A percentile compares a stretch with the other conserved stretches of the same genome.
Conservation (phyloP, 2,329 filamentous ascomycete genomes). For the Biscogniauxia sp. region DNA sequence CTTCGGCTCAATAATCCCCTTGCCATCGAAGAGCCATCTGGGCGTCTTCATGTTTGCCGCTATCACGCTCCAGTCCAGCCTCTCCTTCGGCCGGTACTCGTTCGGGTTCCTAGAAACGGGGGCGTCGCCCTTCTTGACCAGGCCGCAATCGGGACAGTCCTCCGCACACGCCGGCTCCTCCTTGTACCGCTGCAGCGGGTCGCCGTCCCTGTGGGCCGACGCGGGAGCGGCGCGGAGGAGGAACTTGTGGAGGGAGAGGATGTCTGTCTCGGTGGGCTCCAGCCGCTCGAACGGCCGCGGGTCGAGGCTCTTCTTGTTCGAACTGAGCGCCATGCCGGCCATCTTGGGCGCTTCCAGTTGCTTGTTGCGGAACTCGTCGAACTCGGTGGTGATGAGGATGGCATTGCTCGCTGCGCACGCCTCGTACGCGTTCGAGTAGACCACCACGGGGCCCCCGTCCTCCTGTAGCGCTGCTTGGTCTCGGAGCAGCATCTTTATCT, state of each 20-base stretch:
- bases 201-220: conserved; percentile 25
- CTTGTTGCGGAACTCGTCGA: conserved; percentile 51
- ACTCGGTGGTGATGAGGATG: conserved; percentile 54
- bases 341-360: conserved; percentile 17
- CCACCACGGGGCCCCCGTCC: conserved; percentile 43
- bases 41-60: conserved; percentile 50
- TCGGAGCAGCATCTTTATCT: conserved; percentile 47
- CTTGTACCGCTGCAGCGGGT: conserved; percentile 47
- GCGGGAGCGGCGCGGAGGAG: conserved; percentile 35
- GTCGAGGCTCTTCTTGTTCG: conserved; percentile 30
- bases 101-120: conserved; percentile 39
- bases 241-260: conserved; percentile 48
- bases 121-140: conserved; percentile 39
- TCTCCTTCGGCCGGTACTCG: conserved; percentile 46
- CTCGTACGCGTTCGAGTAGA: conserved; percentile 48
- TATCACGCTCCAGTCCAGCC: conserved; percentile 51
- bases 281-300: conserved; percentile 44
- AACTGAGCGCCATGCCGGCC: not conserved
- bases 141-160: conserved; percentile 50
- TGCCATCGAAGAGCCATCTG: conserved; percentile 57
- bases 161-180: conserved; percentile 43
- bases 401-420: conserved; percentile 50
- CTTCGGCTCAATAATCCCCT: conserved; percentile 48
- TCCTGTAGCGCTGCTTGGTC: conserved; percentile 29
- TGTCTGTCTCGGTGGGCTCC: conserved; percentile 42